Base-by-base conservation (phyloP, 495 filamentous ascomycete species). In the Haplographium delicatum region DNA sequence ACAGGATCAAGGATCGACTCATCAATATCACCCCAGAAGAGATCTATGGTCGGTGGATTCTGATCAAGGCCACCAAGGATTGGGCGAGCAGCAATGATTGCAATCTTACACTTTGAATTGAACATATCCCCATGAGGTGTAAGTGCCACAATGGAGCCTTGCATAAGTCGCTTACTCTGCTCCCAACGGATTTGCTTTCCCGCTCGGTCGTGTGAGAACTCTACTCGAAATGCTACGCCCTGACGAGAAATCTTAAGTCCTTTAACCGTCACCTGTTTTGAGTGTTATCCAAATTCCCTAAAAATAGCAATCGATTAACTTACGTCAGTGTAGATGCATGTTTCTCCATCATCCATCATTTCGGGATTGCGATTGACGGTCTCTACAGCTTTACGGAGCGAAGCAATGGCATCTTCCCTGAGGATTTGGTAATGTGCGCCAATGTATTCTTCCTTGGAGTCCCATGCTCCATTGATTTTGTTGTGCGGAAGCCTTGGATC, bases 11-110 rank as follows among this genome's bases (percentile, higher is more conserved):
- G 67, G 11, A 77, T 65, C 4, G 73, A 57, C 28, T 86, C 76
- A 13, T 75, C 68, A 3, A 69, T 45, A 2, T 67, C 54, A 5
- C 72, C 73, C 54, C 85, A 82, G 62, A 78, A 84, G 1, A 87
- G 65, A 53, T 86, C 82, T n/a, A 88, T 67, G 52, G 82, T 70
- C 1, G 78, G 76, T n/a, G 83, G 81, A 41, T 77, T 76, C 26
- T 70, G 64, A 13, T 74, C 60, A 0, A 87, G 65, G 0, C 66
- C 66, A 11, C 67, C 66, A 1, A 76, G 49, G 13, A 56, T 13
- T 0, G 81, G 75, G 5, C 84, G 66, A 2, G 79, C 80, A 33
- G 83, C 84, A 25, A 88, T 73, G 26, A 79, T 65, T 10, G 78
- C 84, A 16, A 85, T 59, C 8, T 76, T 67, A 54, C 80, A 85